Base-by-base conservation (phyloP, 768 basidiomycete species). In the Lentinula lateritia region DNA sequence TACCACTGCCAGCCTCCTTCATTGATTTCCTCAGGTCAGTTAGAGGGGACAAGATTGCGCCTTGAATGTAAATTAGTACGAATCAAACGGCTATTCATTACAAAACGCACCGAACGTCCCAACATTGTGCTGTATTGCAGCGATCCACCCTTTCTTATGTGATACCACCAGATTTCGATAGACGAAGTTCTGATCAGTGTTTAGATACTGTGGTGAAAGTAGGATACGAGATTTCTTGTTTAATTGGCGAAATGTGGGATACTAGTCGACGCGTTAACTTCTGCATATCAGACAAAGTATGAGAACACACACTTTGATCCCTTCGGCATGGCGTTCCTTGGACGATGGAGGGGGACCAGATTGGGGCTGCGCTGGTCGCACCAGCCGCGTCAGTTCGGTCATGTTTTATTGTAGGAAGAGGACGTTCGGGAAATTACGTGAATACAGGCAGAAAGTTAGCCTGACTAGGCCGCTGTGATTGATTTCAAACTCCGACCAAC, bases 131-230 rank as follows among this genome's bases (percentile, higher is more conserved):
- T 74, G 72, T 48, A 83, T 80, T 36, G 89, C 88, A 50, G 83
- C 87, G 71, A 92, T 92, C 84, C 86, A 92, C 34, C 84, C 87
- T 64, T 76, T 80, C 12, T 76, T 72, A 67, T 86, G 89, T 2
- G 85, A 78, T 2, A 82, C 76, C 3, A 84, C 80, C 65, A 93
- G 83, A 16, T 88, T 75, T 58, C 73, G 78, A 43, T 80, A 83
- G 28, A 80, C 77, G 6, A 79, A 72, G 2, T 76, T 64, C 0
- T 71, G 54, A 16, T 80, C 67, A 20, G 80, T 73, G 64, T 78
- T 73, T 34, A 87, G 71, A 0, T 80, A 74, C 16, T 79, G 67
- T 1, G 79, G 73, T 13, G 90, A 92, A 7, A 93, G 70, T 53
- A 79, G 77, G 46, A 89, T 76, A 64, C 91, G 87, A 39, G 83